These are phyloP conservation scores for Aureobasidium sp. DNA, from an alignment of 2,329 filamentous ascomycete genomes.

Conservation along the genomic window DNA sequence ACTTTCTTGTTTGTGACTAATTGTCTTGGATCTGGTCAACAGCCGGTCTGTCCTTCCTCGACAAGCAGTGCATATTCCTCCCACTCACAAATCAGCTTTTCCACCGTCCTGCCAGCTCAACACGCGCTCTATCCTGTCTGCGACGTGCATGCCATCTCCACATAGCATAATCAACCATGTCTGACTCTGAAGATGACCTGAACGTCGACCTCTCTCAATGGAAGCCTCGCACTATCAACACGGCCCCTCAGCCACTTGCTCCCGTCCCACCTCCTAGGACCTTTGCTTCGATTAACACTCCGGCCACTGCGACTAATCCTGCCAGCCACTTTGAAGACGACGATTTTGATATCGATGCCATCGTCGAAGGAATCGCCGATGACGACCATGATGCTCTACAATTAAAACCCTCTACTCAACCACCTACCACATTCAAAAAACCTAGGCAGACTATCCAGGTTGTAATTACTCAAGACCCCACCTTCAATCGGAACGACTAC, in stretches of 20 bases:
- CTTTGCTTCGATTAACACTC: slow-evolving; percentile 8
- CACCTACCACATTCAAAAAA: neutral
- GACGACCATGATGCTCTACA: neutral
- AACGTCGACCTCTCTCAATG: slow-evolving; percentile 25
- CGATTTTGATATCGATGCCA: slow-evolving; percentile 10
- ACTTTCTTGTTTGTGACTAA: neutral
- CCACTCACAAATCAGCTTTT: neutral
- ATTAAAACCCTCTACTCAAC: neutral
- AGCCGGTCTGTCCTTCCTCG: neutral
- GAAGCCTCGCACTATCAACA: slow-evolving; percentile 18
- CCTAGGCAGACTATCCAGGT: neutral
- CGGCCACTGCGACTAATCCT: neutral
- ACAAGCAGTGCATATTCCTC: neutral
- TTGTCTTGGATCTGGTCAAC: neutral
- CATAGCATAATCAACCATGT: neutral
- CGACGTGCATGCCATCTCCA: neutral
- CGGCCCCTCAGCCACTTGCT: neutral
- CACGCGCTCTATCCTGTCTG: neutral
- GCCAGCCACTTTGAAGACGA: neutral
- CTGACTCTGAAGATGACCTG: slow-evolving; percentile 25
- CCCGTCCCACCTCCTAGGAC: neutral
- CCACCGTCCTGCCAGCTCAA: neutral
- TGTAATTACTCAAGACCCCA: neutral
- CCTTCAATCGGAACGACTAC: slow-evolving; percentile 15
- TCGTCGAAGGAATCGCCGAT: neutral